Base-by-base conservation (phyloP, 2,329 filamentous ascomycete species). In the Tricladium varicosporioides region DNA sequence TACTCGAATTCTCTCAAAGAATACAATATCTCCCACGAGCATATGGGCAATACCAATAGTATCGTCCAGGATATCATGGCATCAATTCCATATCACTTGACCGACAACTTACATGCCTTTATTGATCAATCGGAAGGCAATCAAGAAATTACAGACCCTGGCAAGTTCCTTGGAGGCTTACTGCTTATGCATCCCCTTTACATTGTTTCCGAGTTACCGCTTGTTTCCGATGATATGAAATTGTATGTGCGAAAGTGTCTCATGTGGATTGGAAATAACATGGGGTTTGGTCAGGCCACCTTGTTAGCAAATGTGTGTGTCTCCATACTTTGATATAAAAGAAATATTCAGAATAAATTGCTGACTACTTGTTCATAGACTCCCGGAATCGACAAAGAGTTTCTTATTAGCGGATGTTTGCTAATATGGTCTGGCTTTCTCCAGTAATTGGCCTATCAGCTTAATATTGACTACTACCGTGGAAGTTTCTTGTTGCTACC, bases 111-210 rank as follows among this genome's bases (percentile, higher is more conserved):
- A 42, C 59, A 58, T 2, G 45, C 18, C 5, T 67, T 65, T 42
- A n/a, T 65, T 18, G 31, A 16, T 13, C 53, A 62, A 13, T 14
- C 43, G 5, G n/a, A 5, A 32, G 47, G 52, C 15, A 51, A 40
- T 19, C 32, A 31, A 27, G 50, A 52, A 43, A 47, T 54, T 9
- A 51, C 49, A 13, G 36, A 56, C 8, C 49, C 60, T 15, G 65
- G 65, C 2, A 64, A 48, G 49, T 43, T 56, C 5, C 55, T 67
- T 8, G 66, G 65, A 18, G 68, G 65, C 9, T 32, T 70, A 36
- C 56, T 69, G 14, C 63, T 69, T 2, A 63, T 70, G 60, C 62
- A 69, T 50, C 65, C 63, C 13, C 19, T 67, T 8, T 63, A 65
- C 53, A 58, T 64, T 15, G 52, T 55, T 18, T 60, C 63, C 5